These are phyloP conservation scores for Lachnellula cervina DNA, from an alignment of 2,329 filamentous ascomycete genomes.

Conservation along the genomic window DNA sequence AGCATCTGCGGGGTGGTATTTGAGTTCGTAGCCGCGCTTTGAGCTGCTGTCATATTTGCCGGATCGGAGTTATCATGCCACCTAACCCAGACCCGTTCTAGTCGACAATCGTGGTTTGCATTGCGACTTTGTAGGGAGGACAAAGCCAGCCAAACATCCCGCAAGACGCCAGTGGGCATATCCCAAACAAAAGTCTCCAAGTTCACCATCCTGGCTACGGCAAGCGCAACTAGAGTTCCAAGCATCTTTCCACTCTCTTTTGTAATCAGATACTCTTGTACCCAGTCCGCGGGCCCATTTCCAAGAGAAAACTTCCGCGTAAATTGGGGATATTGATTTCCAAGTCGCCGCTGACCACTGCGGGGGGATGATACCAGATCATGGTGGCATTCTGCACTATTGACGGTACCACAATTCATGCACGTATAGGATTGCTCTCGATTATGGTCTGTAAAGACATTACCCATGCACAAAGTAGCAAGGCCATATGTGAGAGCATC, in stretches of 20 bases:
- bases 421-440: conserved; percentile 24
- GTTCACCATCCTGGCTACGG: conserved; percentile 75
- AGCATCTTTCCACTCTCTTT: conserved; percentile 86
- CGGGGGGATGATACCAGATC: conserved; percentile 10
- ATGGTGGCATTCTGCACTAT: conserved; percentile 25
- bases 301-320: conserved; percentile 78
- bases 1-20: conserved; percentile 27
- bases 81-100: conserved; percentile 73
- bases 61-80: conserved; percentile 67
- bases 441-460: conserved; percentile 43
- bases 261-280: conserved; percentile 74
- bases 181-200: conserved; percentile 83
- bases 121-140: conserved; percentile 58
- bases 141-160: conserved; percentile 76
- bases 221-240: conserved; percentile 74
- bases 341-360: conserved; percentile 43
- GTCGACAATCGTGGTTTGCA: conserved; percentile 56
- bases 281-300: conserved; percentile 75
- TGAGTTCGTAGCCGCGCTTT: conserved; percentile 16
- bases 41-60: conserved; percentile 21
- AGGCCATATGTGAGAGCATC: conserved; percentile 80
- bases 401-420: conserved; percentile 30
- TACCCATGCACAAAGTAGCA: conserved; percentile 71
- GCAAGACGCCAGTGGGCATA: conserved; percentile 78
- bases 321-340: conserved; percentile 73